Conservation (phyloP, 257 asterid species). For the Penstemon davidsonii region DNA sequence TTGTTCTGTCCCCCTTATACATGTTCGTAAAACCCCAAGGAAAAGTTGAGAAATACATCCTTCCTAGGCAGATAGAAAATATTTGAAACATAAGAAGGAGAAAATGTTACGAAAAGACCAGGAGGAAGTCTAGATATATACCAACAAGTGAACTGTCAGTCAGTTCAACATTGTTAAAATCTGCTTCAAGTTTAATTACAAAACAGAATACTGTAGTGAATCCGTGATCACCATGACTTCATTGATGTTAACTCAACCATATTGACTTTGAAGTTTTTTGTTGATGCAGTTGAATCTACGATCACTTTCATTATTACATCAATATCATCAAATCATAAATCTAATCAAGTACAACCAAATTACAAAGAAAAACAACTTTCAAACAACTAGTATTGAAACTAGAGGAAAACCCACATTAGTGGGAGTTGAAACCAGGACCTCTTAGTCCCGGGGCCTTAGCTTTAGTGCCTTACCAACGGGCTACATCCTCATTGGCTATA, state of each 20-base stretch:
- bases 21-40: slow-evolving; percentile 4
- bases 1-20: background rate
- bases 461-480: too few species aligned
- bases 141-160: background rate
- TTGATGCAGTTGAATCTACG: background rate
- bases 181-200: slow-evolving; percentile 4
- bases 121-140: slow-evolving; percentile 15
- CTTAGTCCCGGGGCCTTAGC: too few species aligned
- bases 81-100: slow-evolving; percentile 7
- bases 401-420: too few species aligned
- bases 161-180: background rate
- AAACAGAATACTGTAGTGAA: background rate
- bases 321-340: too few species aligned
- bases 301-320: too few species aligned
- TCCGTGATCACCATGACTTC: background rate
- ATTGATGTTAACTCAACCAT: too few species aligned
- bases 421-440: too few species aligned
- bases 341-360: too few species aligned
- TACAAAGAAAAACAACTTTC: too few species aligned
- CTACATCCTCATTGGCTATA: too few species aligned
- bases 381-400: too few species aligned
- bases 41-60: slow-evolving; percentile 7
- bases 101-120: slow-evolving; percentile 10
- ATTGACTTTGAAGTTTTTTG: background rate
- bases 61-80: background rate